phyloP scores from a whole-genome alignment of 2,329 filamentous ascomycete species.

The Arthrobotrys pseudoclavata region DNA sequence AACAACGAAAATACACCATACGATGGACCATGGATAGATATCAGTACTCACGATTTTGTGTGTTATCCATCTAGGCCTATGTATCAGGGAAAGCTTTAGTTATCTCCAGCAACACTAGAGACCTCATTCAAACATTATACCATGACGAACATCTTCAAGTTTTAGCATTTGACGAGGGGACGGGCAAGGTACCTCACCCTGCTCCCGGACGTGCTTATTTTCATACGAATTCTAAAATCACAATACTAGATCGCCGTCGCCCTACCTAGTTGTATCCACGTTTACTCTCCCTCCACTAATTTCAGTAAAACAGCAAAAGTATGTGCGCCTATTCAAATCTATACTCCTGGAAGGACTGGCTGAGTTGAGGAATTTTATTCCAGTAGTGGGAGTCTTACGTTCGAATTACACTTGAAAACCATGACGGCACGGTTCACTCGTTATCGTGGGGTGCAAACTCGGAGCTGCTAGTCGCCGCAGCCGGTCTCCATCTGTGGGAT shows the following conservation, averaged over 20 bases:
- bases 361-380: slow-evolving; percentile 54
- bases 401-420: slow-evolving; percentile 70
- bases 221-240: slow-evolving; percentile 64
- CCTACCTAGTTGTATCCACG: slow-evolving; percentile 50
- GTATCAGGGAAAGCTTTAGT: slow-evolving; percentile 90
- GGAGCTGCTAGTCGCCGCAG: slow-evolving; percentile 84
- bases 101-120: slow-evolving; percentile 80
- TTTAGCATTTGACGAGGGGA: slow-evolving; percentile 82
- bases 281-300: slow-evolving; percentile 39
- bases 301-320: slow-evolving; percentile 42
- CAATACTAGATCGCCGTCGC: slow-evolving; percentile 28
- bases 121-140: slow-evolving; percentile 90
- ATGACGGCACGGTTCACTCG: slow-evolving; percentile 70
- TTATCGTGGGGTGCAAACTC: slow-evolving; percentile 90
- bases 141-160: slow-evolving; percentile 83
- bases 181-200: slow-evolving; percentile 78
- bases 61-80: slow-evolving; percentile 75
- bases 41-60: slow-evolving; percentile 3
- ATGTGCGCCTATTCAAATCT: slow-evolving; percentile 27
- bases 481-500: slow-evolving; percentile 76
- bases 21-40: background rate
- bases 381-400: slow-evolving; percentile 74
- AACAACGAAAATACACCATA: background rate
- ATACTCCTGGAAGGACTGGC: slow-evolving; percentile 4
- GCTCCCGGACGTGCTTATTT: slow-evolving; percentile 66